These are phyloP conservation scores for Rhynchosporium graminicola DNA, from an alignment of 2,329 filamentous ascomycete genomes.

Conservation along the genomic window DNA sequence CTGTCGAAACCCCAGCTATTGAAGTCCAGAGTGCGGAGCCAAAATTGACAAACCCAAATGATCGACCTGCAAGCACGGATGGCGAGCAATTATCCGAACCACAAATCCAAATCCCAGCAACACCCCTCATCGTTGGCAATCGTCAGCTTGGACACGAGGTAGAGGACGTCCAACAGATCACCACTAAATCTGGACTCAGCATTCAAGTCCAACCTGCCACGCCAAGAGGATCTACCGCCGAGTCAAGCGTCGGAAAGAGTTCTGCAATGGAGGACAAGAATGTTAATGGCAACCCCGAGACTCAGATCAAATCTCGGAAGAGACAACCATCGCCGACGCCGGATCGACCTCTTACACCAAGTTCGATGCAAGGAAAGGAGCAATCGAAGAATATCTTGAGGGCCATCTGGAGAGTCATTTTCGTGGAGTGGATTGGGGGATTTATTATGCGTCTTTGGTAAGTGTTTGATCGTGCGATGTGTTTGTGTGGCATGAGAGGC, in stretches of 20 bases:
- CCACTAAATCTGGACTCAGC: constrained; percentile 23
- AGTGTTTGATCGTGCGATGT: not conserved
- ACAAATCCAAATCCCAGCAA: constrained; percentile 8
- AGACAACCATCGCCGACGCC: constrained; percentile 21
- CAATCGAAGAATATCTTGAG: constrained; percentile 36
- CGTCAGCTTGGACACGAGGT: constrained; percentile 23
- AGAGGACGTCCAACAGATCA: constrained; percentile 13
- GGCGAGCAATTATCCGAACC: not conserved
- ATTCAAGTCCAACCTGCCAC: constrained; percentile 34
- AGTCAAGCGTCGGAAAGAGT: constrained; percentile 27
- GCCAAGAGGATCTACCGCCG: constrained; percentile 14
- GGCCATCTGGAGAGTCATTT: constrained; percentile 40
- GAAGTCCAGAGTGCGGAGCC: not conserved
- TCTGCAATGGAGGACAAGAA: constrained; percentile 30
- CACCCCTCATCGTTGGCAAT: constrained; percentile 26
- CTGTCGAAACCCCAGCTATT: not conserved
- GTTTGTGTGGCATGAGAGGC: not conserved
- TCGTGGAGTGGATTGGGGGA: constrained; percentile 43
- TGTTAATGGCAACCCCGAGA: constrained; percentile 3
- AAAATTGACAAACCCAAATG: not conserved
- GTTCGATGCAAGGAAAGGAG: constrained; percentile 34
- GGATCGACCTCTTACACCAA: constrained; percentile 37
- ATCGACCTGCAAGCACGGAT: not conserved
- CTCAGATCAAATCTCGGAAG: constrained; percentile 33
- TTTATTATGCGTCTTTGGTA: constrained; percentile 35